Evolutionary conservation across 2,329 filamentous ascomycete species (phyloP).

Genomic region (Trichophyton equinum): DNA sequence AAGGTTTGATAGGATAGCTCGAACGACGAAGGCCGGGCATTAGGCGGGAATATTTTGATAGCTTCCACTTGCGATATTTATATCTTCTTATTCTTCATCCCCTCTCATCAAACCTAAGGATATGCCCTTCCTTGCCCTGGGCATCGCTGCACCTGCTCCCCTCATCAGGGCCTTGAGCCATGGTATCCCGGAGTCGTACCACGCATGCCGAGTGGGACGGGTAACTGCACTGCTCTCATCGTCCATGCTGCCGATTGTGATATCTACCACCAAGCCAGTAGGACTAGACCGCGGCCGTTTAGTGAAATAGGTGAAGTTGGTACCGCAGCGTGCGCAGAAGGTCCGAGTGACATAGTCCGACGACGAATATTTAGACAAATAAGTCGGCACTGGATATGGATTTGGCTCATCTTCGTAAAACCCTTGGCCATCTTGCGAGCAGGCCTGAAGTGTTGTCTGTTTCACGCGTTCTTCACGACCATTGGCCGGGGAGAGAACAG

Average conservation of each 20-base stretch:
- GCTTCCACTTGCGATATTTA: not conserved
- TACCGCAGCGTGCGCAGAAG: constrained; percentile 21
- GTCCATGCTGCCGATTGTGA: constrained; percentile 19
- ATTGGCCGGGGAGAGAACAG: not conserved
- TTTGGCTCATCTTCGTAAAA: not conserved
- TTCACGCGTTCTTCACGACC: not conserved
- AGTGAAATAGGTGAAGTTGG: constrained; percentile 15
- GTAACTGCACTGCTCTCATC: constrained; percentile 14
- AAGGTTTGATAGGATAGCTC: too few species aligned
- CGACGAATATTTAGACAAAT: not conserved
- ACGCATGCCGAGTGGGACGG: constrained; percentile 15
- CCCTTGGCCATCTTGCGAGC: not conserved
- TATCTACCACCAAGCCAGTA: constrained; percentile 13
- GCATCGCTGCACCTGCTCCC: not conserved
- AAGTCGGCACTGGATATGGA: not conserved
- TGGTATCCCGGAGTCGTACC: constrained; percentile 16
- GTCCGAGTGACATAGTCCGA: constrained; percentile 13
- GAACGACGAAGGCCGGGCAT: too few species aligned
- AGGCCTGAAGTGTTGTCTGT: not conserved
- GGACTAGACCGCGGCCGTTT: constrained; percentile 8
- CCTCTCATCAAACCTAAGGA: not conserved
- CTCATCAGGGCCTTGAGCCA: constrained; percentile 14
- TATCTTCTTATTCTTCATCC: not conserved
- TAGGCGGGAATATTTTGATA: not conserved
- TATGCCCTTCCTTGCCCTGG: not conserved